Evolutionary conservation across 495 filamentous ascomycete species (phyloP).

Genomic region (Glarea lozoyensis): DNA sequence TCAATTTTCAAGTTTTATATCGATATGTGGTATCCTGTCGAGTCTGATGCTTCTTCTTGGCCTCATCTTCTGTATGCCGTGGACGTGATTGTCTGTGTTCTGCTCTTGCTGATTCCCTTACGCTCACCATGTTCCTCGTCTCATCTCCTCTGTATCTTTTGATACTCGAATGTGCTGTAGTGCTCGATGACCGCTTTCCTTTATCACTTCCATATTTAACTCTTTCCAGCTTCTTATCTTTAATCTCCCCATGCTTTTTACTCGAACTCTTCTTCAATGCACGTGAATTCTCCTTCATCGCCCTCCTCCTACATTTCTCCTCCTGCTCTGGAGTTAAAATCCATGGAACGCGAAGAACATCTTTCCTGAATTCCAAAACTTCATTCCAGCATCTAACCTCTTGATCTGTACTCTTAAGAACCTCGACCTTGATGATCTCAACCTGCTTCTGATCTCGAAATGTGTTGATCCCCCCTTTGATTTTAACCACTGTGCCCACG

Average conservation of each 20-base stretch:
- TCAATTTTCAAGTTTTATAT: no score
- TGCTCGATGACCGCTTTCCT: no score
- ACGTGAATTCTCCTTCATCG: not conserved
- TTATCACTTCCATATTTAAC: not conserved
- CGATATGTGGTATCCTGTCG: no score
- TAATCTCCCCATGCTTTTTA: not conserved
- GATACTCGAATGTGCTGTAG: no score
- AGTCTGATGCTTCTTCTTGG: no score
- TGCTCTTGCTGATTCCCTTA: no score
- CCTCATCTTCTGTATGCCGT: no score
- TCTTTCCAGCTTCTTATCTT: not conserved
- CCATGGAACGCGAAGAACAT: slow-evolving; percentile 53
- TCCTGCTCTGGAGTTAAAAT: slow-evolving; percentile 19
- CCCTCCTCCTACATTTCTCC: slow-evolving; percentile 15
- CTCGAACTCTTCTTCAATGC: slow-evolving; percentile 2
- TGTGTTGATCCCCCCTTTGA: slow-evolving; percentile 60
- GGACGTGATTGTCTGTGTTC: no score
- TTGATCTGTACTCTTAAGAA: slow-evolving; percentile 54
- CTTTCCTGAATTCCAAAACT: slow-evolving; percentile 47
- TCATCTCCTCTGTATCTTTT: no score
- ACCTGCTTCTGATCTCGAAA: slow-evolving; percentile 62
- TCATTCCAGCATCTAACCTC: slow-evolving; percentile 75
- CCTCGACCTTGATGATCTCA: slow-evolving; percentile 54
- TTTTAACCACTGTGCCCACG: slow-evolving; percentile 61
- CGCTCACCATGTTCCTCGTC: no score